Percentiles rank a stretch among this genome's conserved stretches.
These are phyloP conservation scores for Aciculosporium take DNA, from an alignment of 2,329 filamentous ascomycete genomes.

Conservation along the genomic window DNA sequence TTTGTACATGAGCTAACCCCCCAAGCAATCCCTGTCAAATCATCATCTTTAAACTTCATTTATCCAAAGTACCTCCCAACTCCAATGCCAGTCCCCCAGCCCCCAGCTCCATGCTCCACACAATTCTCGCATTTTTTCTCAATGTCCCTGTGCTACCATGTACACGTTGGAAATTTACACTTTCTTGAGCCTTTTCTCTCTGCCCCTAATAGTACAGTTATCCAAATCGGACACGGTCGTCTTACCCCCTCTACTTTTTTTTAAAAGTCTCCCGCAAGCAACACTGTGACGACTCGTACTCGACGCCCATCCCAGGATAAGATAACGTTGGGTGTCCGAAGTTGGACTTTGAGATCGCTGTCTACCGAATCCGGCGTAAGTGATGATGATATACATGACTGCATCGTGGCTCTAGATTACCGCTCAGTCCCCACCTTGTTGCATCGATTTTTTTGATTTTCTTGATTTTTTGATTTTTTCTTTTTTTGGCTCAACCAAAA, in stretches of 20 bases:
- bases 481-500: neutral
- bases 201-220: slow-evolving; percentile 14
- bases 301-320: neutral
- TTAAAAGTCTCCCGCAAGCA: neutral
- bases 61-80: slow-evolving; percentile 6
- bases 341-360: neutral
- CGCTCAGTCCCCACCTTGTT: neutral
- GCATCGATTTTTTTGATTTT: neutral
- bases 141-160: slow-evolving; percentile 7
- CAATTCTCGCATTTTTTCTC: neutral
- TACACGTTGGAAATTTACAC: slow-evolving; percentile 10
- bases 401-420: neutral
- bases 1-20: neutral
- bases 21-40: neutral
- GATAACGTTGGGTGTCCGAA: neutral
- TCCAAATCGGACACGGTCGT: slow-evolving; percentile 10
- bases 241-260: neutral
- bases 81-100: slow-evolving; percentile 8
- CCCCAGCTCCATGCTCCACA: slow-evolving; percentile 1
- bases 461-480: no score
- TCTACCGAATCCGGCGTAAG: neutral
- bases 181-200: slow-evolving; percentile 3
- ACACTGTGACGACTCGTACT: neutral
- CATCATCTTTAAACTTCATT: neutral
- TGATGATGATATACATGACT: neutral